Conservation (phyloP, 2,329 filamentous ascomycete genomes). For the Beauveria asiatica region DNA sequence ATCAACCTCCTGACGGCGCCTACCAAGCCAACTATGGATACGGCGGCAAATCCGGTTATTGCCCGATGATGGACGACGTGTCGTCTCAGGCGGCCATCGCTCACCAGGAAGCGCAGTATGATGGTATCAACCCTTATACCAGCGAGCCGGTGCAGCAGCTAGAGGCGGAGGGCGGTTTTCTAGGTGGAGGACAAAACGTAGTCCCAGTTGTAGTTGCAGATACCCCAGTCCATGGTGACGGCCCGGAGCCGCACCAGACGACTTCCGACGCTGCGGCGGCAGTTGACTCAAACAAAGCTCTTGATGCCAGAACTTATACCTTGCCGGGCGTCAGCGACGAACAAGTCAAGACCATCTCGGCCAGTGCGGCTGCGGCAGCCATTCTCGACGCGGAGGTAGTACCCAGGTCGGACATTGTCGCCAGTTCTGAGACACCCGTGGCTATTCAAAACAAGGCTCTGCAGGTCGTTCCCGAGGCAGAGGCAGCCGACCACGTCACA, state of each 20-base stretch:
- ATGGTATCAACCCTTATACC: slow-evolving; percentile 51
- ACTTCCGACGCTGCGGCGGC: not conserved
- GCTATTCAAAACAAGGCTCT: slow-evolving; percentile 4
- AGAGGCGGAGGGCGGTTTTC: slow-evolving; percentile 1
- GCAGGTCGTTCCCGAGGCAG: slow-evolving; percentile 14
- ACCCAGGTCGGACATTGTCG: not conserved
- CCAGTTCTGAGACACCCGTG: not conserved
- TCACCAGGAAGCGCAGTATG: slow-evolving; percentile 40
- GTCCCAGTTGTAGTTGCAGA: slow-evolving; percentile 10
- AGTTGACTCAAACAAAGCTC: not conserved
- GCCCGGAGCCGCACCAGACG: slow-evolving; percentile 7
- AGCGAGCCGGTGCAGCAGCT: slow-evolving; percentile 30
- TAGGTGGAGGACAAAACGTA: slow-evolving; percentile 3
- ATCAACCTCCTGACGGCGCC: slow-evolving; percentile 26
- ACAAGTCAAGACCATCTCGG: slow-evolving; percentile 3
- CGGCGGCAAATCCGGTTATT: slow-evolving; percentile 33
- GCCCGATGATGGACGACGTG: slow-evolving; percentile 39
- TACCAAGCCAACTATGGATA: slow-evolving; percentile 28
- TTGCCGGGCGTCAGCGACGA: slow-evolving; percentile 6
- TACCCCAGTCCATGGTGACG: slow-evolving; percentile 1
- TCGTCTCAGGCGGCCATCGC: slow-evolving; percentile 43
- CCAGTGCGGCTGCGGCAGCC: not conserved
- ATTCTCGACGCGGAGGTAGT: not conserved
- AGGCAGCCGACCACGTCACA: slow-evolving; percentile 11
- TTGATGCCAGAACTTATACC: slow-evolving; percentile 13